These are phyloP conservation scores for Cymodocea nodosa DNA, from an alignment of 116 monocot genomes.

Conservation along the genomic window DNA sequence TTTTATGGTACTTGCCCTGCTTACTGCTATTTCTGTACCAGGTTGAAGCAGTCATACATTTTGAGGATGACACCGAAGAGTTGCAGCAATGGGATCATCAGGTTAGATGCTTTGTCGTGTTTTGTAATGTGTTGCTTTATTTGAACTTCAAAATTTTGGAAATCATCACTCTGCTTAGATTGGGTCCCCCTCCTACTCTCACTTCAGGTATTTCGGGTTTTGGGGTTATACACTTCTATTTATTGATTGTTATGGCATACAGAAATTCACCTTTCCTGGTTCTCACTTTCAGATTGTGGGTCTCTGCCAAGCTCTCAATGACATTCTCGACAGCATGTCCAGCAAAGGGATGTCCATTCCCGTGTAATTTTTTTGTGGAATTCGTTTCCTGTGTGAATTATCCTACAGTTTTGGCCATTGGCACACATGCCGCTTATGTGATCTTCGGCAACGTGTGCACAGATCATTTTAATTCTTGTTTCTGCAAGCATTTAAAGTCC, in stretches of 20 bases:
- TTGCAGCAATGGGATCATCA: slow-evolving; percentile 96
- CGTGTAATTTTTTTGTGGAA: slow-evolving; percentile 16
- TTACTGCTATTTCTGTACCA: slow-evolving; percentile 12
- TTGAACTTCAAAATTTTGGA: no score
- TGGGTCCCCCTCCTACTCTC: no score
- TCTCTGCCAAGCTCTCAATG: slow-evolving; percentile 90
- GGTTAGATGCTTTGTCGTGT: slow-evolving; percentile 16
- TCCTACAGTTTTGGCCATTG: no score
- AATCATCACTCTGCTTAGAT: no score
- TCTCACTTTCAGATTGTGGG: slow-evolving; percentile 52
- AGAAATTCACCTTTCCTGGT: not conserved
- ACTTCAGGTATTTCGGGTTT: no score
- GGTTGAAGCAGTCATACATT: slow-evolving; percentile 97
- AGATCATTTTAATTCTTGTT: no score
- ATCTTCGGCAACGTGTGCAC: no score
- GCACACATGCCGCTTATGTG: no score
- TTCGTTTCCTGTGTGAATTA: no score
- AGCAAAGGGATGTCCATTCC: slow-evolving; percentile 60
- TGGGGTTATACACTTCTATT: not conserved
- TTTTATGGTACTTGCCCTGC: no score
- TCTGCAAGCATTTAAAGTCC: no score
- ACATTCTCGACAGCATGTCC: slow-evolving; percentile 78
- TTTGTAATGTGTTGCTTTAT: no score
- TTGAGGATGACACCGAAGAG: slow-evolving; percentile 95
- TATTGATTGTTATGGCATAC: not conserved